A percentile compares a stretch with the other conserved stretches of the same genome.
These are phyloP conservation scores for Pestalotiopsis sp. DNA, from an alignment of 2,329 filamentous ascomycete genomes.

Conservation along the genomic window DNA sequence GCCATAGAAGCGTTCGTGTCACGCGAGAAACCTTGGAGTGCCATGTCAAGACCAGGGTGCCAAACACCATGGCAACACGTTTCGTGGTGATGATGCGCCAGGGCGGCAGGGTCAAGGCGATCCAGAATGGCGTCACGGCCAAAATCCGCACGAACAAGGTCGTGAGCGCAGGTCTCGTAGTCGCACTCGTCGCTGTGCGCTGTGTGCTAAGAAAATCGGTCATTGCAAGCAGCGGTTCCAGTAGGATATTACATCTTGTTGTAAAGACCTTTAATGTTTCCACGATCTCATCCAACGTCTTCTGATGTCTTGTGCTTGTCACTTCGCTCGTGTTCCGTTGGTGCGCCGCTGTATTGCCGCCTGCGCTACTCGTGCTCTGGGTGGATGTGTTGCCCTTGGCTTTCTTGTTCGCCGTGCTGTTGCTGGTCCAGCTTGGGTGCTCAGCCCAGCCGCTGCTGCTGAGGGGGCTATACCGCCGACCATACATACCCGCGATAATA, in stretches of 20 bases:
- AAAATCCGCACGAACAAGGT: slow-evolving; percentile 88
- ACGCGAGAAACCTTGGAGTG: slow-evolving; percentile 87
- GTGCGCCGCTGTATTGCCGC: slow-evolving; percentile 35
- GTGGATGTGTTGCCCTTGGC: slow-evolving; percentile 34
- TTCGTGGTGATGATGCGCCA: slow-evolving; percentile 84
- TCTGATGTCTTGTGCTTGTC: slow-evolving; percentile 77
- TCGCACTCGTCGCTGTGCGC: slow-evolving; percentile 86
- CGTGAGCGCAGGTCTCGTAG: slow-evolving; percentile 86
- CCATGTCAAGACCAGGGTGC: slow-evolving; percentile 87
- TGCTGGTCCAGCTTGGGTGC: slow-evolving; percentile 28
- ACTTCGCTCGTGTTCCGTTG: slow-evolving; percentile 56
- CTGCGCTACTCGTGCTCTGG: slow-evolving; percentile 25
- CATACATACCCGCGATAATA: slow-evolving; percentile 91
- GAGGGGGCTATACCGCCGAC: slow-evolving; percentile 83
- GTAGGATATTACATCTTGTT: slow-evolving; percentile 84
- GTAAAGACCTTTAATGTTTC: slow-evolving; percentile 92
- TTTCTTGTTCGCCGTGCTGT: slow-evolving; percentile 29
- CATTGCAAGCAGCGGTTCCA: slow-evolving; percentile 85
- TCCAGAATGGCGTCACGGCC: slow-evolving; percentile 87
- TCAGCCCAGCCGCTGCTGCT: slow-evolving; percentile 79
- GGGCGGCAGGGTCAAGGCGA: slow-evolving; percentile 79
- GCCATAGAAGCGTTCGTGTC: slow-evolving; percentile 86
- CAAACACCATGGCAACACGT: slow-evolving; percentile 80
- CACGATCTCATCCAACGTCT: slow-evolving; percentile 96
- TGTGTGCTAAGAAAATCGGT: slow-evolving; percentile 95